Percentiles rank a stretch among this genome's conserved stretches.
phyloP scores from a whole-genome alignment of 805 yeast species.

The Priceomyces fermenticarens region DNA sequence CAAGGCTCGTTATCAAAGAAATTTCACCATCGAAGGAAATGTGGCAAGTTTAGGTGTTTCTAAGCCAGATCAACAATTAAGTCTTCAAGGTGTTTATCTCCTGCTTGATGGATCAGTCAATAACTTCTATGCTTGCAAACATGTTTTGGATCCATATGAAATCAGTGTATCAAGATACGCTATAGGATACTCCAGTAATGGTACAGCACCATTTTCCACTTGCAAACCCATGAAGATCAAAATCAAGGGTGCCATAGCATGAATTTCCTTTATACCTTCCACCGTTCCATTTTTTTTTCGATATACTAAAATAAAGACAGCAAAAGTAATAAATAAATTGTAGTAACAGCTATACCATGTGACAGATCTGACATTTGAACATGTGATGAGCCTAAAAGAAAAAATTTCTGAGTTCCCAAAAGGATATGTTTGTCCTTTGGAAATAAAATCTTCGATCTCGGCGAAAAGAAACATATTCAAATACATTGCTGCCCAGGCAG shows the following conservation, averaged over 20 bases:
- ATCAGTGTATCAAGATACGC: slow-evolving; percentile 19
- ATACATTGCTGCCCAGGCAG: too few relatives aligned
- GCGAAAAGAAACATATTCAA: too few relatives aligned
- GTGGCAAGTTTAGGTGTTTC: slow-evolving; percentile 11
- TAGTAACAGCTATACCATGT: too few relatives aligned
- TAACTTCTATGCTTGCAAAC: slow-evolving; percentile 22
- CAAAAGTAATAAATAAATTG: too few relatives aligned
- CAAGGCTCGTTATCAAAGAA: background rate
- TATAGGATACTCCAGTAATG: slow-evolving; percentile 6
- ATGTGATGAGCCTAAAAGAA: too few relatives aligned
- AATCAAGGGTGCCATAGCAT: background rate
- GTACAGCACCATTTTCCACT: background rate
- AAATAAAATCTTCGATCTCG: too few relatives aligned
- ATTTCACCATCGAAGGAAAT: slow-evolving; percentile 3
- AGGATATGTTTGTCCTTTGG: too few relatives aligned
- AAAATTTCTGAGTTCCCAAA: too few relatives aligned
- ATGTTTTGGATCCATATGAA: slow-evolving; percentile 26
- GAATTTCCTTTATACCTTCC: too few relatives aligned
- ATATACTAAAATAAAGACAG: too few relatives aligned
- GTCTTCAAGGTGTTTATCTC: slow-evolving; percentile 10
- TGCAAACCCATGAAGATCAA: slow-evolving; percentile 7
- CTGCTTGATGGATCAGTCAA: slow-evolving; percentile 13
- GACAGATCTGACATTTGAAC: too few relatives aligned
- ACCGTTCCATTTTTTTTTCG: too few relatives aligned
- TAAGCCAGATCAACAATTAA: slow-evolving; percentile 5